phyloP scores from a whole-genome alignment of 306 rosid species.

The Ormosia emarginata region DNA sequence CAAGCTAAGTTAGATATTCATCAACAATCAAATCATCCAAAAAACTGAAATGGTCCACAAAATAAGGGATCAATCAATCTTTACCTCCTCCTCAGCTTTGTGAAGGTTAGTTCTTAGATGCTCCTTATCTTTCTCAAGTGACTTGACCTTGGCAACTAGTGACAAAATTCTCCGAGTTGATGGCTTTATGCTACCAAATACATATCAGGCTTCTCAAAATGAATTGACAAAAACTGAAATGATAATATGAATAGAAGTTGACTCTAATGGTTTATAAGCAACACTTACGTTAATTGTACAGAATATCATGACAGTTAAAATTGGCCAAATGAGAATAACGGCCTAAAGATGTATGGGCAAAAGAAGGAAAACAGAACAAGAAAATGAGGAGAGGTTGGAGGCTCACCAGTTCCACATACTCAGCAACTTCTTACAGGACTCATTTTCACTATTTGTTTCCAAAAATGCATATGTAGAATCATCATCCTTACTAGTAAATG shows the following conservation, averaged over 20 bases:
- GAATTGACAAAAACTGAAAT: not conserved
- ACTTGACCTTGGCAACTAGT: slow-evolving; percentile 58
- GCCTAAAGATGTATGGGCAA: not conserved
- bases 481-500: slow-evolving; percentile 39
- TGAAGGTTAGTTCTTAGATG: slow-evolving; percentile 68
- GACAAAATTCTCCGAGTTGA: slow-evolving; percentile 58
- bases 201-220: not conserved
- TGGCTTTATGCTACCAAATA: slow-evolving; percentile 62
- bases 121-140: slow-evolving; percentile 76
- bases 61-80: not conserved
- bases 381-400: not conserved
- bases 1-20: slow-evolving; percentile 16
- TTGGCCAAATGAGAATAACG: not conserved
- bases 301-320: not conserved
- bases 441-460: slow-evolving; percentile 55
- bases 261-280: not conserved
- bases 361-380: not conserved
- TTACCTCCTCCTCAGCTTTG: slow-evolving; percentile 94
- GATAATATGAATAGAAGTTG: not conserved
- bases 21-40: slow-evolving; percentile 6
- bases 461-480: slow-evolving; percentile 53
- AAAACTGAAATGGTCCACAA: not conserved
- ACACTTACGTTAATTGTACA: not conserved
- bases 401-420: slow-evolving; percentile 75
- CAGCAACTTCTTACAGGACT: slow-evolving; percentile 56